Evolutionary conservation across 192 early-diverging fungal genomes (phyloP), one percentile per base, ranked within the genome.

Genomic region (Dissophora ornata): DNA sequence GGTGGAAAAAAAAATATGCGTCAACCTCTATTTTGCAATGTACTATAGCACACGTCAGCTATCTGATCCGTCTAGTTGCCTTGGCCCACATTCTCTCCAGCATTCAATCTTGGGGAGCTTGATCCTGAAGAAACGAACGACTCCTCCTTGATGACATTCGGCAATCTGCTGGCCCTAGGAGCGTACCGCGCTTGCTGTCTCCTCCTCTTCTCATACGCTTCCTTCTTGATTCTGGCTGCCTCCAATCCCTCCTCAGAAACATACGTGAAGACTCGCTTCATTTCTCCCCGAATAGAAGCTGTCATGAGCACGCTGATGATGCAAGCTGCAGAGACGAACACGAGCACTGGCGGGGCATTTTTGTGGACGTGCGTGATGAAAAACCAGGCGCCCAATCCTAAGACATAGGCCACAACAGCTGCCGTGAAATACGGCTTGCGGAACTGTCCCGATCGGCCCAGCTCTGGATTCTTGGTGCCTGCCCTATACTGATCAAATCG

Each of bases 311-410:
- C 88, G 15, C 96, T 95, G 0, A 97, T 57, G 29, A 94, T 98
- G 69, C 97, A 99, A 0, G 95, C 96, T 0, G 95, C 93, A 0
- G 95, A 94, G 38, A 99, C 85, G 59, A 95, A 99, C 44, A 98
- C 82, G 11, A 98, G 81, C 8, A 94, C 91, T 0, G 97, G 97
- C 82, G 96, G 95, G 15, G 94, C 92, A 30, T 90, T 89, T 73
- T 95, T 83, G 81, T 95, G 94, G 41, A 83, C 82, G 67, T 97
- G 95, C 90, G 95, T 92, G 21, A 97, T 90, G 8, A 83, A 80
- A 34, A 99, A 90, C 2, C 93, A 95, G 7, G 89, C 91, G 0
- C 89, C 83, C 52, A 99, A 83, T 8, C 96, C 97, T 13, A 89
- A 48, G 44, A 94, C 62, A 62, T 98, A 98, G 10, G 90, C 89